Base-by-base conservation (phyloP, 192 early-diverging fungal genomes). In the Neocallimastix lanati region DNA sequence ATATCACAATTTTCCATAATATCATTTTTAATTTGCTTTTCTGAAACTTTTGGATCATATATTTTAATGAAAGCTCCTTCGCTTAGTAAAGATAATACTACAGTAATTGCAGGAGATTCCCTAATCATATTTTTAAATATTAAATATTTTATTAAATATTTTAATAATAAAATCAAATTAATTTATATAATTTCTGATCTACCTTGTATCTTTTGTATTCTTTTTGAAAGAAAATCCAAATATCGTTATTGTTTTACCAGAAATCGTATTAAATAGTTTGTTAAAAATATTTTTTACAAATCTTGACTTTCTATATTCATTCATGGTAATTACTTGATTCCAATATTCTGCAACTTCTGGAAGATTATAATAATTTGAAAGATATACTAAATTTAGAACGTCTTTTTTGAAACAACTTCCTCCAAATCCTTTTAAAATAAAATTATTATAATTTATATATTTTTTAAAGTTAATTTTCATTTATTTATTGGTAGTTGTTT, bases 361-460 rank as follows among this genome's bases (percentile, higher is more conserved):
- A 77, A 98, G 86, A 79, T 91, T 91, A 29, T 96, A 88, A 80
- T 91, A 92, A 82, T 92, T 88, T 76, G 91, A 90, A 78, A 98
- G 87, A 85, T 95, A 98, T 28, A 96, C 93, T 78, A 98, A 85
- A 86, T 96, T 95, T 76, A 92, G 85, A 77, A 98, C 92, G 83
- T 98, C 96, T 84, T 98, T 98, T 85, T 96, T 93, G 86, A 98
- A 96, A 85, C 96, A 98, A 40, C 92, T 92, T 28, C 96, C 96
- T 82, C 96, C 96, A 83, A 98, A 98, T 13, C 40, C 80, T n/a
- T n/a, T n/a, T 80, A 33, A 6, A 33, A 6, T 33, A 6, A 33
- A 33, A 33, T 33, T 33, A 33, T 33, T 6, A 33, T 33, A 33
- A 33, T 33, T 33, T 6, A 33, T 33, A 33, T 11, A 25, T 33